Evolutionary conservation across 768 basidiomycete genomes (phyloP).

Genomic region (Auricularia auricula-judae): DNA sequence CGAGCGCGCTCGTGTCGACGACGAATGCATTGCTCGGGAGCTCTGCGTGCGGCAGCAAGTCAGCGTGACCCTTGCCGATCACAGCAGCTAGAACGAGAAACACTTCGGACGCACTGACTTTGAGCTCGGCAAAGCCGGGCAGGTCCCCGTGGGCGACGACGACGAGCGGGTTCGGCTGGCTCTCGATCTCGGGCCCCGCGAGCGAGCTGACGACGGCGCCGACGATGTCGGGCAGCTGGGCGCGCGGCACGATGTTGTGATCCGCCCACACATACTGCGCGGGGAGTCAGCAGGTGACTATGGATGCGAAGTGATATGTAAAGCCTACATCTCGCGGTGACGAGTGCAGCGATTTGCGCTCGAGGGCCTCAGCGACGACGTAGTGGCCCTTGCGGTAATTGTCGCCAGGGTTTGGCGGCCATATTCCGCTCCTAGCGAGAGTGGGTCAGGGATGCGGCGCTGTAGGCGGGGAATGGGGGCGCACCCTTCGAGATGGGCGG

Average conservation of each 20-base stretch:
- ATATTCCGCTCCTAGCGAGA: constrained; percentile 42
- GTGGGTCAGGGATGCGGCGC: not conserved
- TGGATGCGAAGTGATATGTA: constrained; percentile 44
- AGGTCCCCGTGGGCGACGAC: constrained; percentile 59
- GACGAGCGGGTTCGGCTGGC: constrained; percentile 54
- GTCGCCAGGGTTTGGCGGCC: constrained; percentile 65
- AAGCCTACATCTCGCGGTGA: constrained; percentile 45
- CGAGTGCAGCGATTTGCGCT: constrained; percentile 44
- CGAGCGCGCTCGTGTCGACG: constrained; percentile 54
- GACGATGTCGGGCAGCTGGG: constrained; percentile 59
- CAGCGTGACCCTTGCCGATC: not conserved
- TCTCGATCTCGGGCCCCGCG: constrained; percentile 67
- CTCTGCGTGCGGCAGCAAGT: constrained; percentile 28
- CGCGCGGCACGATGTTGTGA: constrained; percentile 55
- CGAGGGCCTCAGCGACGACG: constrained; percentile 42
- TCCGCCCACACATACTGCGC: constrained; percentile 21
- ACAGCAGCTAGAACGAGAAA: not conserved
- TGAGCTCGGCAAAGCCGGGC: constrained; percentile 61
- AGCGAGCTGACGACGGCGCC: constrained; percentile 63
- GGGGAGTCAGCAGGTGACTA: not conserved
- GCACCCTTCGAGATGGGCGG: constrained; percentile 58
- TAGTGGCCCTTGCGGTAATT: constrained; percentile 80
- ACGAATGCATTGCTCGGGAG: constrained; percentile 62
- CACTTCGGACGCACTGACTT: constrained; percentile 48
- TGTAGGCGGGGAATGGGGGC: constrained; percentile 12